Evolutionary conservation across 257 asterid species (phyloP).

Genomic region (Penstemon eatonii): DNA sequence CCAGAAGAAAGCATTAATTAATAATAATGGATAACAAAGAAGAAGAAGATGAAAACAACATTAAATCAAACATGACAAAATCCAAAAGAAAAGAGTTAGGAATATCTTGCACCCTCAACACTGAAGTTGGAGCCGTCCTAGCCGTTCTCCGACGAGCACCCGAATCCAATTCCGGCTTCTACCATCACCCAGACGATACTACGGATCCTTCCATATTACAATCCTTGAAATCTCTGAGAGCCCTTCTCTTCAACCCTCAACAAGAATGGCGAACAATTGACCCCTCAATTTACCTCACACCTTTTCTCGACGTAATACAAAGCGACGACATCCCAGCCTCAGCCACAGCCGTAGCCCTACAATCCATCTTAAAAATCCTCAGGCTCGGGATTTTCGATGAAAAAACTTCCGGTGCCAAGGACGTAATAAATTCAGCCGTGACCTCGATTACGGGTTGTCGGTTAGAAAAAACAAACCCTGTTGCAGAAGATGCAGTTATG

Average conservation of each 20-base stretch:
- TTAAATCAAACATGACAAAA: constrained; percentile 31
- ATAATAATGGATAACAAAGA: constrained; percentile 32
- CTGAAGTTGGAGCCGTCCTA: constrained; percentile 83
- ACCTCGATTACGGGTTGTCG: constrained; percentile 67
- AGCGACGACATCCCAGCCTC: constrained; percentile 78
- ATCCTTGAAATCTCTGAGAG: constrained; percentile 65
- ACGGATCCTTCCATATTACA: constrained; percentile 55
- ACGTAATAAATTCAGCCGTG: constrained; percentile 53
- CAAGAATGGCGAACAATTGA: constrained; percentile 78
- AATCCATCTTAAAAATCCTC: constrained; percentile 74
- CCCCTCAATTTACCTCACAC: constrained; percentile 64
- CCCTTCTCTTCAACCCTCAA: constrained; percentile 71
- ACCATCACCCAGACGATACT: constrained; percentile 54
- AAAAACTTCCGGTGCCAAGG: constrained; percentile 61
- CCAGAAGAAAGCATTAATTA: background rate
- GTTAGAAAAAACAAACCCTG: constrained; percentile 66
- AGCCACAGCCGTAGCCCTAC: constrained; percentile 77
- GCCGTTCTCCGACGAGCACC: constrained; percentile 78
- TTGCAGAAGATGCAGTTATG: constrained; percentile 77
- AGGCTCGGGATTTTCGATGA: constrained; percentile 64
- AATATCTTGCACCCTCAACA: constrained; percentile 84
- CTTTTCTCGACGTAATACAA: constrained; percentile 83
- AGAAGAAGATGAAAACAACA: constrained; percentile 42
- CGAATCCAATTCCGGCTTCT: constrained; percentile 46
- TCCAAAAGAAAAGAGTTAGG: constrained; percentile 68